phyloP scores from a whole-genome alignment of 345 rosid genomes.

The Gynandropsis gynandra region DNA sequence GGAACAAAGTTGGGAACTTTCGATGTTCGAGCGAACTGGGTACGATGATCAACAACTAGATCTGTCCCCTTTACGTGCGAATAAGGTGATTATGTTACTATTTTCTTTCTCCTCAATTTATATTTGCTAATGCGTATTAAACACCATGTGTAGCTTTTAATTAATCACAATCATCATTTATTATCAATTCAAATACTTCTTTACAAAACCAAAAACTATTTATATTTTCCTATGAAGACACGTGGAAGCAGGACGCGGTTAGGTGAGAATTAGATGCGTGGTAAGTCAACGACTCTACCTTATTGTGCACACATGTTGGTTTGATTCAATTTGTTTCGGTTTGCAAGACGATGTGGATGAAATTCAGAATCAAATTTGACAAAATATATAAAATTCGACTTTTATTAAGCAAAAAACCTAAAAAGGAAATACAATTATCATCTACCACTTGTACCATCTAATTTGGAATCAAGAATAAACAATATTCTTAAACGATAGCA shows the following conservation, averaged over 20 bases:
- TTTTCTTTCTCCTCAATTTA: background rate
- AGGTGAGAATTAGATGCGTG: constrained; percentile 23
- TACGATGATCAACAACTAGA: constrained; percentile 17
- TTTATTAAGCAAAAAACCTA: too few relatives aligned
- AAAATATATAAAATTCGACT: too few relatives aligned
- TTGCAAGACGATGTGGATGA: too few relatives aligned
- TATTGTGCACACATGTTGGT: too few relatives aligned
- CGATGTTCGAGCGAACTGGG: background rate
- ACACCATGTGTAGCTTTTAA: constrained; percentile 1
- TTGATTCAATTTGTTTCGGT: too few relatives aligned
- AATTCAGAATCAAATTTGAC: too few relatives aligned
- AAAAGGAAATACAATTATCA: too few relatives aligned
- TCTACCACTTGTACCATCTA: too few relatives aligned
- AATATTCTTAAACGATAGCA: too few relatives aligned
- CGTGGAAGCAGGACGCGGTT: constrained; percentile 11
- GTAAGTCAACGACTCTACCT: constrained; percentile 20
- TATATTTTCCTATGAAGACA: constrained; percentile 11
- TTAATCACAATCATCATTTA: background rate
- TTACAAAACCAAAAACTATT: constrained; percentile 3
- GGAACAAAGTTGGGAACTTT: constrained; percentile 14
- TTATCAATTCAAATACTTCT: background rate
- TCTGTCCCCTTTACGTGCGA: constrained; percentile 10
- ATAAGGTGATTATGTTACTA: constrained; percentile 3
- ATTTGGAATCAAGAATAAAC: too few relatives aligned
- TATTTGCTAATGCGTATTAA: background rate